phyloP scores from a whole-genome alignment of 192 early-diverging fungal species.

The Pecoramyces ruminantium region DNA sequence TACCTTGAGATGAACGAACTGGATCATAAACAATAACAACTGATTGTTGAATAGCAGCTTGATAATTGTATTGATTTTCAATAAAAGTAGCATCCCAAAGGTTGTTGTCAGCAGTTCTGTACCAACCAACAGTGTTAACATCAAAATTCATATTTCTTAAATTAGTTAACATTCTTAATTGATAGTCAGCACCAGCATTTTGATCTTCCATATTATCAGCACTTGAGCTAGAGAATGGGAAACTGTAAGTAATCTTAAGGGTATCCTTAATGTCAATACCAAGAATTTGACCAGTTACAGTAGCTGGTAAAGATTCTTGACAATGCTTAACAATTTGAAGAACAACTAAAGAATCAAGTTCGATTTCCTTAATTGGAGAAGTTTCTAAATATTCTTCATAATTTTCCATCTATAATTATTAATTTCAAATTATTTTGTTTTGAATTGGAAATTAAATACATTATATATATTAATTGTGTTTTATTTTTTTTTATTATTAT shows the following conservation, averaged over 20 bases:
- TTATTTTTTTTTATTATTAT: too few species aligned
- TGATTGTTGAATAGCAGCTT: slow-evolving; percentile 63
- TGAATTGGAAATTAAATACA: too few species aligned
- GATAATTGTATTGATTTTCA: slow-evolving; percentile 80
- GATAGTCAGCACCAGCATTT: slow-evolving; percentile 59
- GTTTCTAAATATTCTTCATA: not conserved
- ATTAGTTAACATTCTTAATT: slow-evolving; percentile 83
- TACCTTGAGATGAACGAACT: slow-evolving; percentile 63
- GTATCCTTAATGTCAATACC: slow-evolving; percentile 79
- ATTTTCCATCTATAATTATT: not conserved
- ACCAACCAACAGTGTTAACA: slow-evolving; percentile 94
- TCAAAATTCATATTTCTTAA: slow-evolving; percentile 88
- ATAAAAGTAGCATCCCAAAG: slow-evolving; percentile 81
- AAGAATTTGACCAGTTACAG: slow-evolving; percentile 80
- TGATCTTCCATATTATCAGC: slow-evolving; percentile 24
- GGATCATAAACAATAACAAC: slow-evolving; percentile 90
- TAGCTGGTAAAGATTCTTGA: slow-evolving; percentile 54
- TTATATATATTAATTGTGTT: too few species aligned
- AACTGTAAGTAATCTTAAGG: slow-evolving; percentile 85
- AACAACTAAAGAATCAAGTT: slow-evolving; percentile 28
- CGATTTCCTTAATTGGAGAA: not conserved
- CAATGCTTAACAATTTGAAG: slow-evolving; percentile 96
- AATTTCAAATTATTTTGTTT: too few species aligned
- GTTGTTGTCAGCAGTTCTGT: slow-evolving; percentile 76
- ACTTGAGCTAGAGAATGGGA: slow-evolving; percentile 55